Evolutionary conservation across 208 protist genomes (phyloP).

Genomic region (Angomonas deanei): DNA sequence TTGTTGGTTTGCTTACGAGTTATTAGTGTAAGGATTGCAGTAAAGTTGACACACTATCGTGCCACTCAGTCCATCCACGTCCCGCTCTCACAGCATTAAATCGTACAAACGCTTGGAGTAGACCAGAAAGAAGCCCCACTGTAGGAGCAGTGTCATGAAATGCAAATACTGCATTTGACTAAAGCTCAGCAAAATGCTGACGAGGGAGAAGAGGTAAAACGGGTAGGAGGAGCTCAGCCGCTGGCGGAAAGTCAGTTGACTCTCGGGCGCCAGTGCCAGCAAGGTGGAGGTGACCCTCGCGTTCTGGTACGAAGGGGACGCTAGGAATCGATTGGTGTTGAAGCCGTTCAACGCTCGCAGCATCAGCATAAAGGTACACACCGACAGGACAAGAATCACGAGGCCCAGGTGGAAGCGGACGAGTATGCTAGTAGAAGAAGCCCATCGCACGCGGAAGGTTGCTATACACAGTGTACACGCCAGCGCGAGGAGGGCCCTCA

Average conservation of each 20-base stretch:
- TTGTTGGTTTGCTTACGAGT: no score
- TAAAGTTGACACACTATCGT: no score
- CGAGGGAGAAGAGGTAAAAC: constrained; percentile 10
- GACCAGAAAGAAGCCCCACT: neutral
- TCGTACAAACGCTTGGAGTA: neutral
- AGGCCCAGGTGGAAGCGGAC: neutral
- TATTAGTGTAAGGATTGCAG: no score
- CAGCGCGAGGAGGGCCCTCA: neutral
- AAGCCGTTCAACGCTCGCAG: constrained; percentile 22
- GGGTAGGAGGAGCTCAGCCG: constrained; percentile 19
- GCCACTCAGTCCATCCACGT: no score
- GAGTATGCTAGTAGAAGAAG: no score
- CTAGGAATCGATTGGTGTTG: constrained; percentile 27
- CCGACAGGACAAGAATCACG: constrained; percentile 12
- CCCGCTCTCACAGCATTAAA: neutral
- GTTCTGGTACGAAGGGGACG: constrained; percentile 10
- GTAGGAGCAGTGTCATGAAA: neutral
- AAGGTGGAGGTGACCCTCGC: constrained; percentile 7
- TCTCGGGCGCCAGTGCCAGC: constrained; percentile 18
- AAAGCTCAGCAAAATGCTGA: constrained; percentile 15
- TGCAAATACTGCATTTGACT: neutral
- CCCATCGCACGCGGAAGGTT: no score
- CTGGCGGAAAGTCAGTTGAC: constrained; percentile 18
- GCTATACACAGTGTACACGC: neutral
- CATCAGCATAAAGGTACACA: constrained; percentile 13